Conservation (phyloP, 371 early-diverging fungal genomes). For the Mucor lusitanicus region DNA sequence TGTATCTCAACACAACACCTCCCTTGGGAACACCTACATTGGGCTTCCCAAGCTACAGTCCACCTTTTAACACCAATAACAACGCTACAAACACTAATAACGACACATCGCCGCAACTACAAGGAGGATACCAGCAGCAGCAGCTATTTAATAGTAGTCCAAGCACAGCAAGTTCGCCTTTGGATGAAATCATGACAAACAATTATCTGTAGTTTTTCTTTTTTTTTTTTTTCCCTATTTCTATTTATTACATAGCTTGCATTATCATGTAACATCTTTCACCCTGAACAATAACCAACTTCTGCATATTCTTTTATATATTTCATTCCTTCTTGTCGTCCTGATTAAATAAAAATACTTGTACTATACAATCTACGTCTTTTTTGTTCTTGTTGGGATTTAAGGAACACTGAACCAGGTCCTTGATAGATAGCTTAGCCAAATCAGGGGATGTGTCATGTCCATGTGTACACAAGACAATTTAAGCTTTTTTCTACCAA, state of each 20-base stretch:
- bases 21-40: neutral
- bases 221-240: neutral
- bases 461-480: no score
- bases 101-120: neutral
- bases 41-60: neutral
- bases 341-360: neutral
- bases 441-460: no score
- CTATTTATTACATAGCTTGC: slow-evolving; percentile 1
- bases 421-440: no score
- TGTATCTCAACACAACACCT: neutral
- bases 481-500: no score
- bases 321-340: neutral
- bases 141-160: neutral
- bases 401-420: no score
- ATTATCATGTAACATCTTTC: neutral
- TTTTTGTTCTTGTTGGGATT: neutral
- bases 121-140: slow-evolving; percentile 8
- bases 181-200: slow-evolving; percentile 2
- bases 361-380: neutral
- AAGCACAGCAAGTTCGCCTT: neutral
- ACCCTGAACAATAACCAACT: neutral
- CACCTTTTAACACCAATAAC: neutral
- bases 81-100: neutral
- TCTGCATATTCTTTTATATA: neutral
- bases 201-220: neutral